Conservation (phyloP, 768 basidiomycete genomes). For the Sarcomyxa edulis region DNA sequence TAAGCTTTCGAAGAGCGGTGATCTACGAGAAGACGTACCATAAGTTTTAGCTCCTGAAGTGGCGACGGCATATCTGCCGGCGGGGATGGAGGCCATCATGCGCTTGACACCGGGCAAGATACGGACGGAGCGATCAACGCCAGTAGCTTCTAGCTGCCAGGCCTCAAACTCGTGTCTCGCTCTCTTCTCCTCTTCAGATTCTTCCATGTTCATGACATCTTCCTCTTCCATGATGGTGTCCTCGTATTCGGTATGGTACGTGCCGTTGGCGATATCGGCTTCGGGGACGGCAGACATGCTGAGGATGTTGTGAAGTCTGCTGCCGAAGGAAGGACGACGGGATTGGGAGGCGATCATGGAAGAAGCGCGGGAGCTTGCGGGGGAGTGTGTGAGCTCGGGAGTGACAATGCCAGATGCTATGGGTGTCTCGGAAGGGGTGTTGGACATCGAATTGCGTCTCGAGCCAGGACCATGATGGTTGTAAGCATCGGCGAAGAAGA, state of each 20-base stretch:
- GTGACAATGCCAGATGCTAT: constrained; percentile 30
- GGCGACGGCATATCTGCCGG: constrained; percentile 65
- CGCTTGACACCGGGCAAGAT: constrained; percentile 67
- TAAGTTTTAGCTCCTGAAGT: constrained; percentile 73
- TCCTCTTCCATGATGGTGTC: constrained; percentile 28
- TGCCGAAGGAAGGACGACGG: constrained; percentile 44
- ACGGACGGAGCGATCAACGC: constrained; percentile 57
- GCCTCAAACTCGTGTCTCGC: constrained; percentile 33
- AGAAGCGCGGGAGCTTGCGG: constrained; percentile 36
- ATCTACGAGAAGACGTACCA: constrained; percentile 28
- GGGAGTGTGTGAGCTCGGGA: constrained; percentile 35
- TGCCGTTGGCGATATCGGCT: constrained; percentile 13
- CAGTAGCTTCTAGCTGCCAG: constrained; percentile 52
- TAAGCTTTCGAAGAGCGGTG: constrained; percentile 1
- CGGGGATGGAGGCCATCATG: constrained; percentile 62
- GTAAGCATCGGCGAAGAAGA: constrained; percentile 62
- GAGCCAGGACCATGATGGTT: constrained; percentile 35
- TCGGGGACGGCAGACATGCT: constrained; percentile 29
- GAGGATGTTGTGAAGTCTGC: constrained; percentile 34
- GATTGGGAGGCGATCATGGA: constrained; percentile 28
- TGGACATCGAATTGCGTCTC: constrained; percentile 14
- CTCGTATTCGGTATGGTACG: constrained; percentile 17
- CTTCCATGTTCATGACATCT: constrained; percentile 19
- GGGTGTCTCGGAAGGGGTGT: constrained; percentile 12
- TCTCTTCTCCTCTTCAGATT: constrained; percentile 18